These are phyloP conservation scores for Penicillium corylophilum DNA, from an alignment of 2,329 filamentous ascomycete genomes.

Conservation along the genomic window DNA sequence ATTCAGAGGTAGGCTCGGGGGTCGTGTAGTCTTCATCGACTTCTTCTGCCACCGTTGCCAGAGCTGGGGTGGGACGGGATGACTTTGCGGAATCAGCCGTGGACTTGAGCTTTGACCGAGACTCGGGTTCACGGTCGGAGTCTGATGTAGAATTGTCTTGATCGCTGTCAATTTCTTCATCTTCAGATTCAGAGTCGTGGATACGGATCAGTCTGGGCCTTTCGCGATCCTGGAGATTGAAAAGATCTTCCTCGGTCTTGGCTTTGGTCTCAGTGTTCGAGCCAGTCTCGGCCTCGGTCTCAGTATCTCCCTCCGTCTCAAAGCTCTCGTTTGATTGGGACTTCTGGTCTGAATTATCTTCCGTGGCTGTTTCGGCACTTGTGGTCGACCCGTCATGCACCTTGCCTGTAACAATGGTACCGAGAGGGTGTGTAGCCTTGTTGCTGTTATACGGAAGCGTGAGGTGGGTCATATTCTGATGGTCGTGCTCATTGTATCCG, in stretches of 20 bases:
- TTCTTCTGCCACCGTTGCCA: background rate
- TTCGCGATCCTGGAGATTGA: background rate
- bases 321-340: background rate
- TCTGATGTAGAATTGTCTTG: background rate
- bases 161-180: background rate
- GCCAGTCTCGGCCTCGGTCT: background rate
- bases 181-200: background rate
- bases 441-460: background rate
- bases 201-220: constrained; percentile 8
- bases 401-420: background rate
- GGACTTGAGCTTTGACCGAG: background rate
- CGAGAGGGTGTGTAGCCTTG: background rate
- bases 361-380: background rate
- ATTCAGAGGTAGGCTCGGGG: background rate
- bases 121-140: background rate
- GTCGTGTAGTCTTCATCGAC: background rate
- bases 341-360: background rate
- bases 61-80: background rate
- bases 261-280: background rate
- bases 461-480: background rate
- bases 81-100: background rate
- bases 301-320: background rate
- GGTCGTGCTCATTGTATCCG: background rate
- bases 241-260: background rate
- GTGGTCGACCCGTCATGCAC: background rate